Percentiles rank a stretch among this genome's conserved stretches.
Evolutionary conservation across 306 rosid genomes (phyloP).

Genomic region (Rubus parviflorus): DNA sequence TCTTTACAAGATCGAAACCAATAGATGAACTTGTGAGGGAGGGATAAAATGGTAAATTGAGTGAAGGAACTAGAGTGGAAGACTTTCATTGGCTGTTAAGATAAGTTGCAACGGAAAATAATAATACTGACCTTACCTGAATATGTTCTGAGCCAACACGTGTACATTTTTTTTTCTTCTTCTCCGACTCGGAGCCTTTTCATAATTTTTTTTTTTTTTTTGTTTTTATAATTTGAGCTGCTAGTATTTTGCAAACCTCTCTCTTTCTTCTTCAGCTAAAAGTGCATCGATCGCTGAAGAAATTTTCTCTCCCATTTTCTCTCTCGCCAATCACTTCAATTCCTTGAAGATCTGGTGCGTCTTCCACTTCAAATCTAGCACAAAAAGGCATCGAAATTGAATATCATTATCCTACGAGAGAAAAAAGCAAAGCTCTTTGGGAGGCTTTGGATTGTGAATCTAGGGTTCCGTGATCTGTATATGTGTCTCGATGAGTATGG

Average conservation of each 20-base stretch:
- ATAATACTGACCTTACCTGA: background rate
- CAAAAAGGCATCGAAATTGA: background rate
- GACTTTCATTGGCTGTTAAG: background rate
- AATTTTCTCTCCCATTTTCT: slow-evolving; percentile 14
- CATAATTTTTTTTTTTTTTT: too few relatives aligned
- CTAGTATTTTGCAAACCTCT: slow-evolving; percentile 16
- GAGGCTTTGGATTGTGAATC: slow-evolving; percentile 29
- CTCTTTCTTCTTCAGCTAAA: slow-evolving; percentile 29
- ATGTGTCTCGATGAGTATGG: slow-evolving; percentile 65
- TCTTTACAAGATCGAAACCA: too few relatives aligned
- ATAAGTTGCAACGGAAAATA: background rate
- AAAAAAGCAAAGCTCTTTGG: background rate
- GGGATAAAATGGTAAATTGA: background rate
- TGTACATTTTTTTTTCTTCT: too few relatives aligned
- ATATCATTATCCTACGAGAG: background rate
- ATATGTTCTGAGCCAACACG: too few relatives aligned
- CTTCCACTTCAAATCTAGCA: slow-evolving; percentile 5
- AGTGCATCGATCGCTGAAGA: slow-evolving; percentile 48
- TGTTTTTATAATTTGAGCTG: slow-evolving; percentile 8
- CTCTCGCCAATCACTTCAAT: slow-evolving; percentile 18
- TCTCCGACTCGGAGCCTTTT: background rate
- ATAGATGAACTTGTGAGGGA: too few relatives aligned
- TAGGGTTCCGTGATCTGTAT: slow-evolving; percentile 38
- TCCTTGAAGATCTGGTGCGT: slow-evolving; percentile 32
- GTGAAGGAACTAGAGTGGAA: background rate